Evolutionary conservation across 2,329 filamentous ascomycete genomes (phyloP), one percentile per base, ranked within the genome.

Genomic region (Fusarium avenaceum): DNA sequence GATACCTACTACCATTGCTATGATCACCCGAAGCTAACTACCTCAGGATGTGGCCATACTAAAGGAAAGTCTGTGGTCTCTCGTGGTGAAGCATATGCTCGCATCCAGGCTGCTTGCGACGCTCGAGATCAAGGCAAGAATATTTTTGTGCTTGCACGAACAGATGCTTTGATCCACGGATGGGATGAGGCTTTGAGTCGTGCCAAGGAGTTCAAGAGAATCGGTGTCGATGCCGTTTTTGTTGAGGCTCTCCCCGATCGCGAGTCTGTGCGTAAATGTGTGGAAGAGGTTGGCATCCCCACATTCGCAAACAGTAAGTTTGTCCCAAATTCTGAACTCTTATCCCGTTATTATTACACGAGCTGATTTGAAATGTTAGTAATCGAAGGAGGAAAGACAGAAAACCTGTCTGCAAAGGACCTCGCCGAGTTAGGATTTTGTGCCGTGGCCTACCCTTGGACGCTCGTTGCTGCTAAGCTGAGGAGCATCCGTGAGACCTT

Each of bases 31-130:
- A 4, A 26, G 32, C 17, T 44, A 30, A 24, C 24, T 24, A 24
- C 24, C 3, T 11, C 3, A 75, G 73, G 72, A 7, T 75, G 73
- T 33, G 73, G 73, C 0, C 82, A 84, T 60, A 84, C 81, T 1
- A 81, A 81, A 51, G 82, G 81, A 1, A 84, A 84, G 65, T 73
- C 76, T 0, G 82, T 84, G 0, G 82, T 85, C 2, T 78, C 79
- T 3, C 74, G 80, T 9, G 80, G 75, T 10, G 82, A 84, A 63
- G 82, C 82, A 3, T 83, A 77, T 49, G 81, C 81, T 4, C 76
- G 82, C 1, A 78, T 82, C 17, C 79, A 81, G 59, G 83, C 82
- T 2, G 82, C 82, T 2, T 76, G 75, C 10, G 82, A 84, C 53
- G 81, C 83, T 6, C 74, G 82, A 8, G 76, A 84, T 50, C 75